These are phyloP conservation scores for Crithidia expoeki DNA, from an alignment of 208 protist genomes.

Conservation along the genomic window DNA sequence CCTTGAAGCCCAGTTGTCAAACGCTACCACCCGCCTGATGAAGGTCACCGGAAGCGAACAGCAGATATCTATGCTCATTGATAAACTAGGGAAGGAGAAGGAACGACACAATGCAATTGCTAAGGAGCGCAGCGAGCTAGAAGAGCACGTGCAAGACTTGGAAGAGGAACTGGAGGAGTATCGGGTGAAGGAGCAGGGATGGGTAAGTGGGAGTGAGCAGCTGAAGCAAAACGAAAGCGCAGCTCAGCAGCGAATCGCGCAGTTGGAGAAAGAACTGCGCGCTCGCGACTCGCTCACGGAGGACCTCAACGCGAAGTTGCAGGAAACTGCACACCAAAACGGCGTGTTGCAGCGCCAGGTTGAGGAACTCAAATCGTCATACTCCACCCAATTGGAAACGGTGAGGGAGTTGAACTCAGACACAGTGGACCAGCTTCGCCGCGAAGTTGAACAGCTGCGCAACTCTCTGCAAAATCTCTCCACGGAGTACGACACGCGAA, in stretches of 20 bases:
- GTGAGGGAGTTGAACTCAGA: constrained; percentile 38
- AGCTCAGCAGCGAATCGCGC: constrained; percentile 41
- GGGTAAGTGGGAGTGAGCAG: constrained; percentile 26
- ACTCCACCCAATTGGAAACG: constrained; percentile 32
- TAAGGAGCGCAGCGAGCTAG: constrained; percentile 39
- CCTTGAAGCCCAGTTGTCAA: constrained; percentile 38
- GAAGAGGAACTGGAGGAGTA: constrained; percentile 50
- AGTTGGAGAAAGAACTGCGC: constrained; percentile 35
- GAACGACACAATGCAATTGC: constrained; percentile 40
- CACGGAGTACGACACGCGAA: constrained; percentile 57
- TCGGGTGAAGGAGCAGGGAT: constrained; percentile 38
- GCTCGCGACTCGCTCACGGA: constrained; percentile 26
- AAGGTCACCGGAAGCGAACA: constrained; percentile 23
- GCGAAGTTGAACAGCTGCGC: constrained; percentile 57
- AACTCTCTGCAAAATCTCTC: constrained; percentile 43
- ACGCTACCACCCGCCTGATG: constrained; percentile 21
- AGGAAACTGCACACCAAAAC: constrained; percentile 28
- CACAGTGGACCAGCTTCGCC: constrained; percentile 37
- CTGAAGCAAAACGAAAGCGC: constrained; percentile 27
- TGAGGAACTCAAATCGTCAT: constrained; percentile 33
- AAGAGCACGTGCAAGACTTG: constrained; percentile 44
- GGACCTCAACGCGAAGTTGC: constrained; percentile 39
- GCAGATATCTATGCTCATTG: constrained; percentile 59
- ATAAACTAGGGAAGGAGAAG: constrained; percentile 57
- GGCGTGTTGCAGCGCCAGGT: constrained; percentile 33